Conservation (phyloP, 2,329 filamentous ascomycete species). For the Aplosporella prunicola region DNA sequence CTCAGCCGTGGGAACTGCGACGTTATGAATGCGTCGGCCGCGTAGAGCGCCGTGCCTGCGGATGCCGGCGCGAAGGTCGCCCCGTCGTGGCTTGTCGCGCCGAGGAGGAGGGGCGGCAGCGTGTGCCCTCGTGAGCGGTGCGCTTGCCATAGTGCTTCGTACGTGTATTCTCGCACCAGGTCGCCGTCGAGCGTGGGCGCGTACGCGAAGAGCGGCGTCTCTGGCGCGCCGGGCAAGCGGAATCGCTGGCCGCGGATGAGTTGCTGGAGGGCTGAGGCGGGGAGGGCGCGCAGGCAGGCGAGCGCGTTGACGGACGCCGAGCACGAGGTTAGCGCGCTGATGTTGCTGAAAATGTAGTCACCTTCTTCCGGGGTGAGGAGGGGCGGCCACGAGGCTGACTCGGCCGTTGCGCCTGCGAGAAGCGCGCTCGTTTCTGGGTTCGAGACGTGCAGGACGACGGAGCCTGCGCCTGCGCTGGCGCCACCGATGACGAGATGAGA, state of each 20-base stretch:
- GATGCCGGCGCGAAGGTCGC: conserved; percentile 28
- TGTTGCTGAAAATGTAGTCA: conserved; percentile 34
- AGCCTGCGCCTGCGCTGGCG: conserved; percentile 31
- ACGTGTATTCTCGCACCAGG: conserved; percentile 32
- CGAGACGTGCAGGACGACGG: conserved; percentile 28
- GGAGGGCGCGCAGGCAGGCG: conserved; percentile 28
- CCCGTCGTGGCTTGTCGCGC: conserved; percentile 38
- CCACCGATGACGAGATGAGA: conserved; percentile 30
- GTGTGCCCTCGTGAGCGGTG: no score
- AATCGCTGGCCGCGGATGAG: conserved; percentile 25
- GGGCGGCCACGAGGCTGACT: conserved; percentile 30
- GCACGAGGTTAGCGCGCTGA: conserved; percentile 27
- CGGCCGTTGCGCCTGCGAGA: conserved; percentile 25
- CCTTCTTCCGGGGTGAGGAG: conserved; percentile 29
- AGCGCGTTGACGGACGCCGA: conserved; percentile 19
- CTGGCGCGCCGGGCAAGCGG: conserved; percentile 29
- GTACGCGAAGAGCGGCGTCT: conserved; percentile 31
- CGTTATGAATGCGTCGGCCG: conserved; percentile 27
- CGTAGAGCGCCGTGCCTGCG: conserved; percentile 17
- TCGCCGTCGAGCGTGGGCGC: conserved; percentile 35
- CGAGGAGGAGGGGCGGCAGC: conserved; percentile 34
- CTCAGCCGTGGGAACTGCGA: conserved; percentile 31
- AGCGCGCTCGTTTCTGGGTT: conserved; percentile 29
- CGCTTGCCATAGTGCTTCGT: conserved; percentile 26
- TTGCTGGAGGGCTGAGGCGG: conserved; percentile 29